Conservation (phyloP, 75 land plant genomes). For the Cryptomeria japonica region DNA sequence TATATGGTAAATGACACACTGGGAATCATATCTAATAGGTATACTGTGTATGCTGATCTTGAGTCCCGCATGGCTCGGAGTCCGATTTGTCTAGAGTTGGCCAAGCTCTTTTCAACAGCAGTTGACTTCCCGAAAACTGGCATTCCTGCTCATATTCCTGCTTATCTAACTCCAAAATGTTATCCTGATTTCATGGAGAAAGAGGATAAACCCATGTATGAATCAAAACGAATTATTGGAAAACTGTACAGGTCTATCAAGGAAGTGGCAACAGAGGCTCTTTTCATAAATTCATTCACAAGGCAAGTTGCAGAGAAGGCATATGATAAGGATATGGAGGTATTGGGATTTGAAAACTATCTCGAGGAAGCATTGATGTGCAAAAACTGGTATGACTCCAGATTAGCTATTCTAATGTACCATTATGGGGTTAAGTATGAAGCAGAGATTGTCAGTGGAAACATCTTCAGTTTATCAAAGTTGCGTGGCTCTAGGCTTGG, state of each 20-base stretch:
- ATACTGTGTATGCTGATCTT: constrained; percentile 77
- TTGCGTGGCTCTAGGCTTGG: constrained; percentile 35
- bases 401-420: constrained; percentile 69
- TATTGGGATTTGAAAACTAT: constrained; percentile 62
- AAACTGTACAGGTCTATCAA: constrained; percentile 80
- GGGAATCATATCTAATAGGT: constrained; percentile 85
- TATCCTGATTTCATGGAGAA: constrained; percentile 99
- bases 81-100: constrained; percentile 62
- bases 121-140: constrained; percentile 99
- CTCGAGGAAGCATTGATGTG: constrained; percentile 52
- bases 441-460: constrained; percentile 75
- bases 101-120: constrained; percentile 77
- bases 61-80: constrained; percentile 56
- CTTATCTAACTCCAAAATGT: constrained; percentile 39
- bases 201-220: constrained; percentile 61
- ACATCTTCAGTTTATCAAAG: constrained; percentile 46
- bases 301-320: constrained; percentile 29
- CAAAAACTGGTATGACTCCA: constrained; percentile 69
- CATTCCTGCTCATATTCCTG: constrained; percentile 81
- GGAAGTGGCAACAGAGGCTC: constrained; percentile 12
- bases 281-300: constrained; percentile 27
- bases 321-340: constrained; percentile 73
- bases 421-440: constrained; percentile 78
- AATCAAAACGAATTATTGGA: constrained; percentile 69
- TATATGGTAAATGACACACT: constrained; percentile 85